A percentile compares a stretch with the other conserved stretches of the same genome.
Conservation (phyloP, 2,329 filamentous ascomycete genomes). For the Claviceps fusiformis region DNA sequence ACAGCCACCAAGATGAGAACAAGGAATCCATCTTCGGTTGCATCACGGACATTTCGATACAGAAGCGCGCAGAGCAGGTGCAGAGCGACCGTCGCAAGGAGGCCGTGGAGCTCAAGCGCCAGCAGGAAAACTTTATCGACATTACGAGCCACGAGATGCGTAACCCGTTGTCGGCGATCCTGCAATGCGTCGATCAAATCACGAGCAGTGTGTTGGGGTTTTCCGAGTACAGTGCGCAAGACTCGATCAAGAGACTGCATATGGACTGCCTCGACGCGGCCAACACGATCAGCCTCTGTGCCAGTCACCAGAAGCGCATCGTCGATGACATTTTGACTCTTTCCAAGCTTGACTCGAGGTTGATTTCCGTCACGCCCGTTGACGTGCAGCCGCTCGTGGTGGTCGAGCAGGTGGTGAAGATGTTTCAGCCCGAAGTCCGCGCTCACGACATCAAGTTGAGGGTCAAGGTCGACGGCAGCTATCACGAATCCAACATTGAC, state of each 20-base stretch:
- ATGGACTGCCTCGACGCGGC: slow-evolving; percentile 54
- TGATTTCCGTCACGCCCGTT: slow-evolving; percentile 56
- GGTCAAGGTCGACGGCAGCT: slow-evolving; percentile 54
- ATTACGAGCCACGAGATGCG: slow-evolving; percentile 64
- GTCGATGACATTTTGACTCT: slow-evolving; percentile 58
- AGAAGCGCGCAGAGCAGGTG: slow-evolving; percentile 61
- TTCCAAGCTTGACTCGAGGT: slow-evolving; percentile 56
- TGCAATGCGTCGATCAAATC: slow-evolving; percentile 67
- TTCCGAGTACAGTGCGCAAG: slow-evolving; percentile 10
- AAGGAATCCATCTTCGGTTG: slow-evolving; percentile 66
- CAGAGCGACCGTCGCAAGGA: slow-evolving; percentile 53
- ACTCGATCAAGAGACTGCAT: slow-evolving; percentile 33
- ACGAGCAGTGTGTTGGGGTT: slow-evolving; percentile 33
- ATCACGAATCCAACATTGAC: slow-evolving; percentile 47
- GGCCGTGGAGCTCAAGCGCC: slow-evolving; percentile 63
- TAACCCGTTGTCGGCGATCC: slow-evolving; percentile 59
- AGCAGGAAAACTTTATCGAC: slow-evolving; percentile 58
- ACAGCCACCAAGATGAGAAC: slow-evolving; percentile 46
- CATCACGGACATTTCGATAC: slow-evolving; percentile 72
- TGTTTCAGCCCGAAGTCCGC: slow-evolving; percentile 63
- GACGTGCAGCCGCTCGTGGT: slow-evolving; percentile 51
- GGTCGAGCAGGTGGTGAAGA: slow-evolving; percentile 55
- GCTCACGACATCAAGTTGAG: slow-evolving; percentile 58
- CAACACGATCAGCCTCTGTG: slow-evolving; percentile 65
- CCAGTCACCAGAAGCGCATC: slow-evolving; percentile 62